phyloP scores from a whole-genome alignment of 2,329 filamentous ascomycete species.

The Coleophoma cylindrospora region DNA sequence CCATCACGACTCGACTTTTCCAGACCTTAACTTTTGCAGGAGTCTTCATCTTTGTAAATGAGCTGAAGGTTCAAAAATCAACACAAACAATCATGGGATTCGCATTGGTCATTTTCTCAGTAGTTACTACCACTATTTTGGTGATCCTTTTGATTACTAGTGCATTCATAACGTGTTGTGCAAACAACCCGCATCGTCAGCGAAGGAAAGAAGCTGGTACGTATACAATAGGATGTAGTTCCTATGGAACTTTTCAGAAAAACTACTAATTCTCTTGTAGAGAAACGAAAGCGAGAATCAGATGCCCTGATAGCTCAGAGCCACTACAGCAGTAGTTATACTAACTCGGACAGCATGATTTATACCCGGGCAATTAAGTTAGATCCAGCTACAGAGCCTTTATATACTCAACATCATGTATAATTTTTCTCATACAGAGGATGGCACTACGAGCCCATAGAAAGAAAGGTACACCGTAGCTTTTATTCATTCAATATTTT shows the following conservation, averaged over 20 bases:
- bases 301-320: background rate
- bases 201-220: constrained; percentile 82
- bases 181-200: constrained; percentile 81
- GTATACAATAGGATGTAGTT: constrained; percentile 23
- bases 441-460: background rate
- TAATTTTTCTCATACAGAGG: background rate
- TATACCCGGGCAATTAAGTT: background rate
- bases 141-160: constrained; percentile 85
- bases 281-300: constrained; percentile 15
- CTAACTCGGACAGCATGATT: background rate
- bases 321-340: background rate
- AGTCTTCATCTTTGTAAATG: constrained; percentile 85
- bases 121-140: constrained; percentile 70
- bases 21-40: constrained; percentile 81
- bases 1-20: constrained; percentile 80
- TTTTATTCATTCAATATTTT: too few species aligned
- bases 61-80: constrained; percentile 79
- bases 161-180: constrained; percentile 71
- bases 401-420: background rate
- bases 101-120: constrained; percentile 82
- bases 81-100: constrained; percentile 88
- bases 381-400: background rate
- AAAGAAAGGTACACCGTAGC: too few species aligned
- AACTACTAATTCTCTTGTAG: background rate
- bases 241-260: constrained; percentile 8